Conservation (phyloP, 257 asterid species). For the Scutellaria baicalensis region DNA sequence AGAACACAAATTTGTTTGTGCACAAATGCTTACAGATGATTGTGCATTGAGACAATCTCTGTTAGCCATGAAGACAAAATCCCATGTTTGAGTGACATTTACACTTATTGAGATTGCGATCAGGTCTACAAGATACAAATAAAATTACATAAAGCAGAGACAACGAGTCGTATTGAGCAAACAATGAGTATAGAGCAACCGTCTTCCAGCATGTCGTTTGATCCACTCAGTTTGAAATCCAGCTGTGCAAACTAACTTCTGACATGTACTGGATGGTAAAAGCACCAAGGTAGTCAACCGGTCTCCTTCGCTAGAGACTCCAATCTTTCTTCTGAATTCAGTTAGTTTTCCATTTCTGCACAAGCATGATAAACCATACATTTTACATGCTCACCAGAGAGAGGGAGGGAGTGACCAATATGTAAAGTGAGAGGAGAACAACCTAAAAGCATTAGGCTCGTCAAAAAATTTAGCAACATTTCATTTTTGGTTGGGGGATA, state of each 20-base stretch:
- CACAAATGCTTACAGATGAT: not conserved
- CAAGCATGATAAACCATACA: conserved; percentile 12
- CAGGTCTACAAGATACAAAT: conserved; percentile 9
- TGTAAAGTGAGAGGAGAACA: not conserved
- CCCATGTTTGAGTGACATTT: not conserved
- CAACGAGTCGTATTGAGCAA: not conserved
- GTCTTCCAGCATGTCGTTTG: conserved; percentile 13
- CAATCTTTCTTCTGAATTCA: conserved; percentile 18
- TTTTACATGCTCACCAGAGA: not conserved
- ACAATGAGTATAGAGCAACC: conserved; percentile 4
- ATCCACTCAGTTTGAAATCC: conserved; percentile 3
- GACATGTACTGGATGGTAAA: conserved; percentile 22
- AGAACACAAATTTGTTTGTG: not conserved
- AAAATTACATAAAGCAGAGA: conserved; percentile 21
- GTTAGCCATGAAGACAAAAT: not conserved
- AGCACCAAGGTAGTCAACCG: conserved; percentile 18
- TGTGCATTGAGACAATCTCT: not conserved
- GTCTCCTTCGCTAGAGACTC: conserved; percentile 7
- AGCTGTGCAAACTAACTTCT: conserved; percentile 19
- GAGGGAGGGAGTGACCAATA: not conserved
- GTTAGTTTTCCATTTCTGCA: conserved; percentile 25
- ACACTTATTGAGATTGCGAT: conserved; percentile 2
- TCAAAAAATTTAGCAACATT: not conserved
- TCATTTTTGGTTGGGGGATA: not conserved
- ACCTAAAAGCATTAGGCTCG: not conserved